phyloP scores from a whole-genome alignment of 805 yeast genomes.

The Metschnikowia proteae region DNA sequence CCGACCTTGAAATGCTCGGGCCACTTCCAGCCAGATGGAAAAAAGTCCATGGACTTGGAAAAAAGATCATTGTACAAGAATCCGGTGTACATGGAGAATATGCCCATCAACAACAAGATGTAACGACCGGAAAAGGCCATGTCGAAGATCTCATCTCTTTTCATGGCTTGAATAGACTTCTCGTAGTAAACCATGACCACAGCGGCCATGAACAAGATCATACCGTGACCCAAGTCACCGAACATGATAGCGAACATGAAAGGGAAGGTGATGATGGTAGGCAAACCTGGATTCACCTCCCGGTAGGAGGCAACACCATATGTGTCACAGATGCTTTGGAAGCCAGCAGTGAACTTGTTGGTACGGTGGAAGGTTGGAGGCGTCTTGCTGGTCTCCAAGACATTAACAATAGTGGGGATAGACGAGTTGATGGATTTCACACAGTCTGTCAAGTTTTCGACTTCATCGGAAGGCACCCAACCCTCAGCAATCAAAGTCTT shows the following conservation, averaged over 20 bases:
- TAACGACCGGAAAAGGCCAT: conserved; percentile 96
- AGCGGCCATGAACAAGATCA: conserved; percentile 74
- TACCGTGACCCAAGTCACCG: conserved; percentile 97
- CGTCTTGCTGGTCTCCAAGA: conserved; percentile 69
- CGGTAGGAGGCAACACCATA: conserved; percentile 91
- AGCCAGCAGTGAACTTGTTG: conserved; percentile 91
- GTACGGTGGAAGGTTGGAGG: conserved; percentile 96
- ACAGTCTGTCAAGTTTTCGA: conserved; percentile 60
- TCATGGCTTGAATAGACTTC: conserved; percentile 58
- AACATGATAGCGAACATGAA: conserved; percentile 99
- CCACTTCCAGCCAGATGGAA: conserved; percentile 92
- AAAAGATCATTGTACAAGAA: conserved; percentile 89
- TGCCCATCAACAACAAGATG: conserved; percentile 86
- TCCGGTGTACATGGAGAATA: conserved; percentile 94
- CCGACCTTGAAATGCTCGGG: conserved; percentile 71
- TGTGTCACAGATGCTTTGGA: conserved; percentile 91
- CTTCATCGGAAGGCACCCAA: conserved; percentile 86
- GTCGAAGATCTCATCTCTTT: conserved; percentile 89
- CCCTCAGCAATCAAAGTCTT: conserved; percentile 92
- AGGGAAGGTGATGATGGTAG: conserved; percentile 94
- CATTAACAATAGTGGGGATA: conserved; percentile 50
- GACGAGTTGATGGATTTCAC: conserved; percentile 60
- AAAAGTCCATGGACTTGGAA: conserved; percentile 84
- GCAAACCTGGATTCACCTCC: conserved; percentile 94
- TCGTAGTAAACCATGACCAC: conserved; percentile 70